Evolutionary conservation across 2,329 filamentous ascomycete genomes (phyloP), one percentile per base, ranked within the genome.

Genomic region (Penicillium sclerotiorum): DNA sequence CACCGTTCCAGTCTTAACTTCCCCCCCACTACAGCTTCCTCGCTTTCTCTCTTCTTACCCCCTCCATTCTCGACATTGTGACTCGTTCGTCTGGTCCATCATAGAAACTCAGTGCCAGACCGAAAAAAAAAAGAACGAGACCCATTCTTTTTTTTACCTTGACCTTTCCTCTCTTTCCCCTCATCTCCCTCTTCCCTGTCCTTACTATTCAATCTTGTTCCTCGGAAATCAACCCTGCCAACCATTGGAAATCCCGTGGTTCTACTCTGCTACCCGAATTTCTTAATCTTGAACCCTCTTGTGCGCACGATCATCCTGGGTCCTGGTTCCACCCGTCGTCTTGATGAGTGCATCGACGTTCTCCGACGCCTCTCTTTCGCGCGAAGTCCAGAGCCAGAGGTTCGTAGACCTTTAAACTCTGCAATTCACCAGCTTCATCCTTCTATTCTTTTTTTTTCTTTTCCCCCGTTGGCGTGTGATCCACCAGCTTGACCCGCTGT

Each of bases 281-380:
- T 43, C 20, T 37, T 21, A 21, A n/a, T n/a, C 36, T 22, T 28
- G 22, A 21, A 45, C 30, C 30, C 30, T 58, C 44, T 54, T 49
- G 42, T 53, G 48, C 45, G 45, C 36, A 27, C 53, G 52, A 51
- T 60, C 43, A 57, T 53, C 47, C 49, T 54, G 45, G 39, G 52
- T 56, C 47, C 53, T 45, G 55, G 47, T 55, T 52, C 50, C 49
- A 57, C 54, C 61, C 45, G 53, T 66, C 61, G 64, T 63, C 69
- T 73, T 70, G 66, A 73, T 72, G 70, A 73, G 69, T 70, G 68
- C 65, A 60, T 63, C 69, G 61, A 68, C 68, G 58, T 72, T 66
- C 59, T 57, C 68, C 53, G 70, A 72, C 62, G 64, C 68, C 62
- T 70, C 70, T 66, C 65, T 72, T 62, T 59, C 70, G 62, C 71